phyloP scores from a whole-genome alignment of 192 early-diverging fungal species.

The Lunasporangiospora selenospora region DNA sequence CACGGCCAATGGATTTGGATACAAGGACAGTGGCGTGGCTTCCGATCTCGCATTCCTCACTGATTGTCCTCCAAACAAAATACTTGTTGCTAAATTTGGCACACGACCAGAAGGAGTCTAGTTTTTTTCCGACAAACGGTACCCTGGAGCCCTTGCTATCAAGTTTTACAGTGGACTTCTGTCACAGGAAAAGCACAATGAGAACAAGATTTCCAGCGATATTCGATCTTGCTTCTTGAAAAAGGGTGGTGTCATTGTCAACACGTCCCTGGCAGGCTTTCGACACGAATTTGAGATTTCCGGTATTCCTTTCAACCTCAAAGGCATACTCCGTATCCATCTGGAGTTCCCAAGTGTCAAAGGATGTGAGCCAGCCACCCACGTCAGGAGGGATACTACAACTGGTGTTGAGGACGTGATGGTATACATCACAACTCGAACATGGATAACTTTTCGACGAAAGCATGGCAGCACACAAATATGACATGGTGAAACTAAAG shows the following conservation, averaged over 20 bases:
- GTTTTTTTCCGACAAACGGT: constrained; percentile 1
- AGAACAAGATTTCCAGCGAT: constrained; percentile 6
- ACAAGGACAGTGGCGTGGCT: neutral
- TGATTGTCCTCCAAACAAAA: constrained; percentile 2
- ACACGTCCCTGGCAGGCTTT: neutral
- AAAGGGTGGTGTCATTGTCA: neutral
- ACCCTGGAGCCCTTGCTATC: neutral
- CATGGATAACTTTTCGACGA: constrained; percentile 3
- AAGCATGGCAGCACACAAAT: neutral
- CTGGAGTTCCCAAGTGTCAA: neutral
- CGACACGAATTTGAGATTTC: neutral
- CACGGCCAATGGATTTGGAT: constrained; percentile 12
- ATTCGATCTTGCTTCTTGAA: constrained; percentile 8
- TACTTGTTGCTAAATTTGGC: neutral
- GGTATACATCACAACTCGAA: neutral
- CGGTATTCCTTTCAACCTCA: neutral
- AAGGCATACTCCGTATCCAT: constrained; percentile 3
- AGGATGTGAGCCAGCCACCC: neutral
- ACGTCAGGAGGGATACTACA: neutral
- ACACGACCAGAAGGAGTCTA: constrained; percentile 1
- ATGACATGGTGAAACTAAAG: neutral
- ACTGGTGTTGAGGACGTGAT: constrained; percentile 3
- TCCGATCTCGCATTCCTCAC: constrained; percentile 3
- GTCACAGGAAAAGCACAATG: neutral
- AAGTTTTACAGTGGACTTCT: constrained; percentile 1